These are phyloP conservation scores for Flaveria brownii DNA, from an alignment of 129 eudicot species.

Conservation along the genomic window DNA sequence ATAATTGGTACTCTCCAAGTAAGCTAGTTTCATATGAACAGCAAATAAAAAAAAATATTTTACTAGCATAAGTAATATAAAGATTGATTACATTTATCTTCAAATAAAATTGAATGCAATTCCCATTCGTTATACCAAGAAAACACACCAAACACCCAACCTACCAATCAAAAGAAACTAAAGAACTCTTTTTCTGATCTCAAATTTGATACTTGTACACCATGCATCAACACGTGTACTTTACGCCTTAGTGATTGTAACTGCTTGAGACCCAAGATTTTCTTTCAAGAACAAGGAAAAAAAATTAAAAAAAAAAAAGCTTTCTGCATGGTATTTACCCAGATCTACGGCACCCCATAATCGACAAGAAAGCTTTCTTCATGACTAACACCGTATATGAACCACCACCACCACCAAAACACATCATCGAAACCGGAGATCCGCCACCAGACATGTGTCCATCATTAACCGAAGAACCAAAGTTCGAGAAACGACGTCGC, in stretches of 20 bases:
- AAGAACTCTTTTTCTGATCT: conserved; percentile 2
- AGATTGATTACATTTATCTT: too few species aligned
- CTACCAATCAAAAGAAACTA: conserved; percentile 17
- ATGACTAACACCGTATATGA: conserved; percentile 30
- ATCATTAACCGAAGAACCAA: conserved; percentile 48
- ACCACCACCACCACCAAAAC: background rate
- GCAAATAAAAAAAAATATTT: too few species aligned
- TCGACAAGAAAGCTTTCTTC: conserved; percentile 38
- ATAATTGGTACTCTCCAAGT: too few species aligned
- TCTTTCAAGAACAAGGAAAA: background rate
- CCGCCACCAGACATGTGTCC: too few species aligned
- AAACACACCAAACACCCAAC: conserved; percentile 26
- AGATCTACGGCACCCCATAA: conserved; percentile 39
- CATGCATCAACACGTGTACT: conserved; percentile 1
- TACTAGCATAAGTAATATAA: too few species aligned
- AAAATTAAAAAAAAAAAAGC: background rate
- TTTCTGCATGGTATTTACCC: conserved; percentile 25
- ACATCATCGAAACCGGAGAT: too few species aligned
- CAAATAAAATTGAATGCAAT: too few species aligned
- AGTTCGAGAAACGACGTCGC: conserved; percentile 46
- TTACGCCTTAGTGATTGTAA: background rate
- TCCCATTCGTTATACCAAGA: too few species aligned
- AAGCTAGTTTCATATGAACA: too few species aligned
- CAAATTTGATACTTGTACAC: background rate
- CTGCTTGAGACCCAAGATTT: background rate